Evolutionary conservation across 805 yeast genomes (phyloP).

Genomic region (Schizosaccharomyces osmophilus): DNA sequence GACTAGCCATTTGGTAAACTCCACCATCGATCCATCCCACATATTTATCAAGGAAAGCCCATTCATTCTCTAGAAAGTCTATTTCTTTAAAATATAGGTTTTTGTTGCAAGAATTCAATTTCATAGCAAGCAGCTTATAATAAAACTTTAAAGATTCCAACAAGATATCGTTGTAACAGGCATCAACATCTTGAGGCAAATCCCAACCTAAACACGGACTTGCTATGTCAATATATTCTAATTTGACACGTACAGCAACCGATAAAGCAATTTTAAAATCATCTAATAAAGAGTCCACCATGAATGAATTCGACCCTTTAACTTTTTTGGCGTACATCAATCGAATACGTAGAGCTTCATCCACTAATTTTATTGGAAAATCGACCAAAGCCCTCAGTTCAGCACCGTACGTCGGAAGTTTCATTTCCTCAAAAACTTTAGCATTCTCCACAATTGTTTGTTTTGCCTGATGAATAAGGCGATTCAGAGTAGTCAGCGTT

Average conservation of each 20-base stretch:
- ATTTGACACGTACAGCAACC: slow-evolving; percentile 51
- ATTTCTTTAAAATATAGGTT: slow-evolving; percentile 50
- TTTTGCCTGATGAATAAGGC: slow-evolving; percentile 64
- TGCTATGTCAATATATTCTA: slow-evolving; percentile 32
- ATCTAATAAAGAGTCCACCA: slow-evolving; percentile 80
- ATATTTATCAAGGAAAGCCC: slow-evolving; percentile 50
- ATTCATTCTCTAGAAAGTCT: slow-evolving; percentile 63
- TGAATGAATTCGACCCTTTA: slow-evolving; percentile 74
- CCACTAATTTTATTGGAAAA: slow-evolving; percentile 59
- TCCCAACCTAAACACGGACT: slow-evolving; percentile 44
- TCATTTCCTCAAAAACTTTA: slow-evolving; percentile 36
- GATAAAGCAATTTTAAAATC: slow-evolving; percentile 58
- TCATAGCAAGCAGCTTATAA: slow-evolving; percentile 47
- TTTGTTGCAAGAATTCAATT: slow-evolving; percentile 52
- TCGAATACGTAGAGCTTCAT: slow-evolving; percentile 53
- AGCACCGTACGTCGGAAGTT: slow-evolving; percentile 49
- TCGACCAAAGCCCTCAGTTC: slow-evolving; percentile 37
- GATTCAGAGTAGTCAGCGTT: slow-evolving; percentile 42
- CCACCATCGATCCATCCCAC: slow-evolving; percentile 66
- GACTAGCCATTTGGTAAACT: slow-evolving; percentile 57
- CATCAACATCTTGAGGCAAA: slow-evolving; percentile 37
- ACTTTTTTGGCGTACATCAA: slow-evolving; percentile 54
- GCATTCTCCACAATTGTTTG: slow-evolving; percentile 40
- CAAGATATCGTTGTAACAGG: slow-evolving; percentile 38
- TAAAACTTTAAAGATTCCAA: slow-evolving; percentile 52